Evolutionary conservation across 768 basidiomycete species (phyloP).

Genomic region (Melanogaster broomeanus): DNA sequence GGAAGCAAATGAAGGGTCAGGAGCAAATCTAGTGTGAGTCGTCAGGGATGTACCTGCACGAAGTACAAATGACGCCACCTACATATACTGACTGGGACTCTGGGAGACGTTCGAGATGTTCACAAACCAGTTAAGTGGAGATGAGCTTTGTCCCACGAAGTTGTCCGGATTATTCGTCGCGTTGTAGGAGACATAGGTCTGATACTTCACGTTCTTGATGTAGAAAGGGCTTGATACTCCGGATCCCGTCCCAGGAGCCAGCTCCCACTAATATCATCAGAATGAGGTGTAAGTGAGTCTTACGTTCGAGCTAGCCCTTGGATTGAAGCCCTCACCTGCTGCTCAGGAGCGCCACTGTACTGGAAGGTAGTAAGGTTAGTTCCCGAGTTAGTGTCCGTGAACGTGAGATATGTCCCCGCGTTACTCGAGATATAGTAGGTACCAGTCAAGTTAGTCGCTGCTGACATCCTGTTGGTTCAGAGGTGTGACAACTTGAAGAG

Average conservation of each 20-base stretch:
- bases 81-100: no score
- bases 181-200: background rate
- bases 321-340: background rate
- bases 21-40: background rate
- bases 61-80: background rate
- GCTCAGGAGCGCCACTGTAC: background rate
- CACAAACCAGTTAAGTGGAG: background rate
- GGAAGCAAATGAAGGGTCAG: background rate
- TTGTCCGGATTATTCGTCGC: background rate
- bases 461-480: background rate
- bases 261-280: background rate
- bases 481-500: no score
- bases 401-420: background rate
- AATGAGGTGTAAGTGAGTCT: background rate
- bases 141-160: background rate
- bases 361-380: background rate
- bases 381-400: background rate
- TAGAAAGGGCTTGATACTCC: background rate
- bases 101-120: no score
- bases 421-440: background rate
- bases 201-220: background rate
- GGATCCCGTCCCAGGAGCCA: background rate
- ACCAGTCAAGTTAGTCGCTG: background rate
- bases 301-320: background rate
- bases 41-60: background rate